Percentiles rank a stretch among this genome's conserved stretches.
phyloP scores from a whole-genome alignment of 1,284 basidiomycete species.

The Polyporus tsugae region DNA sequence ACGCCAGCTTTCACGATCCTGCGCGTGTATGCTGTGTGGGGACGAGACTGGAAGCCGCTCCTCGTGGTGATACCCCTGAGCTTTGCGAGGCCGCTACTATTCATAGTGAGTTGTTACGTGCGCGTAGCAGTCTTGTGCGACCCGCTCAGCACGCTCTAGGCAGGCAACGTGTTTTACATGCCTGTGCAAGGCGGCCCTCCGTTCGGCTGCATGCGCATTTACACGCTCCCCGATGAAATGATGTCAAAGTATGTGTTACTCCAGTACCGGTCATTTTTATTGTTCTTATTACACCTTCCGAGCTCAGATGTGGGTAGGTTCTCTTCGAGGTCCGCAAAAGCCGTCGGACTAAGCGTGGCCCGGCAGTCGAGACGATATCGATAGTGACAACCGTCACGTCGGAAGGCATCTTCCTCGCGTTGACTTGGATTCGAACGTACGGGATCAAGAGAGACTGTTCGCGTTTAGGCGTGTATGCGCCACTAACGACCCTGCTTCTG shows the following conservation, averaged over 20 bases:
- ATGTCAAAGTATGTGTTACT: not conserved
- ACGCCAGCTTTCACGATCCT: constrained; percentile 21
- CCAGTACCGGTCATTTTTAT: too few species aligned
- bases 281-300: not conserved
- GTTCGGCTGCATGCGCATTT: constrained; percentile 6
- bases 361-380: constrained; percentile 10
- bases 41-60: constrained; percentile 23
- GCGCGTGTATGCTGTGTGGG: constrained; percentile 24
- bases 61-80: constrained; percentile 19
- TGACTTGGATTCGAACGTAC: constrained; percentile 26
- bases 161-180: constrained; percentile 2
- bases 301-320: not conserved
- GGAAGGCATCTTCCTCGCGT: constrained; percentile 19
- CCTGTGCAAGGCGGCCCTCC: constrained; percentile 7
- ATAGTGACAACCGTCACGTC: constrained; percentile 18
- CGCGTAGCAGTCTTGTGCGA: not conserved
- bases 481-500: constrained; percentile 20
- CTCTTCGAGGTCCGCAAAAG: too few species aligned
- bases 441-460: constrained; percentile 10
- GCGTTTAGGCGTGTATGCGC: constrained; percentile 9
- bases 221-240: constrained; percentile 4
- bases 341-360: not conserved
- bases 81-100: constrained; percentile 14
- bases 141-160: constrained; percentile 2
- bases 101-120: constrained; percentile 13